phyloP scores from a whole-genome alignment of 768 basidiomycete species.

The Russula virescens region DNA sequence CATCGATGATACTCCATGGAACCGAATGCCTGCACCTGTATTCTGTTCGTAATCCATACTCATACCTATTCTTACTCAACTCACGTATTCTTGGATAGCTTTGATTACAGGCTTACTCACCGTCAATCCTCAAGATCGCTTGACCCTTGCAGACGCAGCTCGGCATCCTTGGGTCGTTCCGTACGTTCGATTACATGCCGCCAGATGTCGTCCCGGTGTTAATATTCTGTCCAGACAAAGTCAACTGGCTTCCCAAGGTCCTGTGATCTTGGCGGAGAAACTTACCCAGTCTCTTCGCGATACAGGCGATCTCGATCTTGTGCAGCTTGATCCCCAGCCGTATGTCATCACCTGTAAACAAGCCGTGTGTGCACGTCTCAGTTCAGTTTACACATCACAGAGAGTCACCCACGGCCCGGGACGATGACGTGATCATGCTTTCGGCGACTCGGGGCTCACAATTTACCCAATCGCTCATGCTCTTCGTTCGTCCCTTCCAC shows the following conservation, averaged over 20 bases:
- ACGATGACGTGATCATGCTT: conserved; percentile 58
- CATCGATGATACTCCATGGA: conserved; percentile 77
- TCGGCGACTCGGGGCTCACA: conserved; percentile 54
- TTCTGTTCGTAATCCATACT: conserved; percentile 51
- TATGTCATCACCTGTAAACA: conserved; percentile 25
- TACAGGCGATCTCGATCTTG: conserved; percentile 71
- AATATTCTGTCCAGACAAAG: conserved; percentile 46
- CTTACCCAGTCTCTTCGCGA: conserved; percentile 62
- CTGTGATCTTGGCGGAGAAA: conserved; percentile 55
- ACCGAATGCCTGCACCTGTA: conserved; percentile 45
- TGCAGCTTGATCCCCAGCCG: conserved; percentile 48
- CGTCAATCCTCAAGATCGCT: conserved; percentile 59
- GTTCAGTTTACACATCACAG: conserved; percentile 22
- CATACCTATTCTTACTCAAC: neutral
- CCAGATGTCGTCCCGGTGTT: neutral
- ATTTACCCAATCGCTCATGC: conserved; percentile 74
- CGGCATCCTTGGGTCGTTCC: conserved; percentile 71
- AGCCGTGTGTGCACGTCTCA: neutral
- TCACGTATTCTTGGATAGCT: conserved; percentile 41
- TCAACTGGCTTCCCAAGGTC: conserved; percentile 52
- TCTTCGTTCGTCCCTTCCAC: conserved; percentile 60
- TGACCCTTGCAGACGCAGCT: conserved; percentile 53
- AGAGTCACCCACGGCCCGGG: conserved; percentile 38
- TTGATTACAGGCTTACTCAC: conserved; percentile 71
- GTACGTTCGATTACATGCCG: conserved; percentile 31